phyloP scores from a whole-genome alignment of 805 yeast species.

The Saccharomyces cerevisiae region DNA sequence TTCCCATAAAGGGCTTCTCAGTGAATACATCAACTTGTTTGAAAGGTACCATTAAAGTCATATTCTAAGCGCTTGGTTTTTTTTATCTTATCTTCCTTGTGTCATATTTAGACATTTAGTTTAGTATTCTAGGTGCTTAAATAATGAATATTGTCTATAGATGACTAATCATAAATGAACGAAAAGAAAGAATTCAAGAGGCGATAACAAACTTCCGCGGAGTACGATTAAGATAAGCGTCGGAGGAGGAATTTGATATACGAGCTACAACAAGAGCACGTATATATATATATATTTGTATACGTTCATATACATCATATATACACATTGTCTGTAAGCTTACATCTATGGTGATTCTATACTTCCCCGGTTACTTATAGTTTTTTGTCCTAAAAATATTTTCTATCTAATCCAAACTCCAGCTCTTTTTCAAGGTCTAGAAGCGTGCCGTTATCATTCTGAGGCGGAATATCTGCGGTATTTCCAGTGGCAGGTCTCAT shows the following conservation, averaged over 20 bases:
- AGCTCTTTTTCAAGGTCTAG: slow-evolving; percentile 55
- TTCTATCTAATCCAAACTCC: slow-evolving; percentile 60
- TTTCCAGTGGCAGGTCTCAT: slow-evolving; percentile 7
- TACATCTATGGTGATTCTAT: no score
- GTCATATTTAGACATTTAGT: background rate
- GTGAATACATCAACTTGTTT: slow-evolving; percentile 34
- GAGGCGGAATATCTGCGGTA: slow-evolving; percentile 3
- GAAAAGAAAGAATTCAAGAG: background rate
- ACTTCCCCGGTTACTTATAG: no score
- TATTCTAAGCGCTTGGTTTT: background rate
- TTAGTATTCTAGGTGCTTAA: background rate
- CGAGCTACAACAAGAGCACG: background rate
- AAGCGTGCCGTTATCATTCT: slow-evolving; percentile 23
- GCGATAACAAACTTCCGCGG: background rate
- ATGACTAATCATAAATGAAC: background rate
- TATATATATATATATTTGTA: background rate
- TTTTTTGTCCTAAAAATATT: slow-evolving; percentile 12
- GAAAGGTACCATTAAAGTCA: slow-evolving; percentile 20
- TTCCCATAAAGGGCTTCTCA: slow-evolving; percentile 35
- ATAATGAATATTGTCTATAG: background rate
- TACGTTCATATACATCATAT: background rate
- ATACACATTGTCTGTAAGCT: no score
- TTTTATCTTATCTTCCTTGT: background rate
- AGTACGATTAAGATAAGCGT: background rate
- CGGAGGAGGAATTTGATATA: background rate